Conservation (phyloP, 805 yeast genomes). For the Candida sphagnicola region DNA sequence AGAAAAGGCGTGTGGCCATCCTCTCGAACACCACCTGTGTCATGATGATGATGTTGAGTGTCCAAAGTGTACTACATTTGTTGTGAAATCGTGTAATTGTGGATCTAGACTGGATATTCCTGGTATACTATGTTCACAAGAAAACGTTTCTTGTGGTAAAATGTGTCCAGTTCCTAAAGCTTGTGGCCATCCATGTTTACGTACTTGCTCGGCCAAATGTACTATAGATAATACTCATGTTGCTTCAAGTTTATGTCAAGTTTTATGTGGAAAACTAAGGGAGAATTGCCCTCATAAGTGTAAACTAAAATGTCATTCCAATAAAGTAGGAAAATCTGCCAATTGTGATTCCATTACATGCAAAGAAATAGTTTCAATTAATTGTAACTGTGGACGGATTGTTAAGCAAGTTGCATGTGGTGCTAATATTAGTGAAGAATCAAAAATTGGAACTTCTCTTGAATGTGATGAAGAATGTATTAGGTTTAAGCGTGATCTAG, state of each 20-base stretch:
- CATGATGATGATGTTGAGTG: conserved; percentile 64
- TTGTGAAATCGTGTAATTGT: conserved; percentile 59
- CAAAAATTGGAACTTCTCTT: conserved; percentile 35
- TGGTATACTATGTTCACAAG: conserved; percentile 68
- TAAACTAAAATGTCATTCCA: conserved; percentile 58
- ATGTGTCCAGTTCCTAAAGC: conserved; percentile 27
- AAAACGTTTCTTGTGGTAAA: conserved; percentile 58
- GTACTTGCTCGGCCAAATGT: conserved; percentile 59
- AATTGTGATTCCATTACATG: conserved; percentile 55
- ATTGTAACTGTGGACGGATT: conserved; percentile 65
- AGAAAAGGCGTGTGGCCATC: conserved; percentile 64
- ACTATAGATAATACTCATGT: conserved; percentile 56
- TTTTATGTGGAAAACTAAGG: conserved; percentile 52
- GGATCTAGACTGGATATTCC: conserved; percentile 47
- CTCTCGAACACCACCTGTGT: conserved; percentile 66
- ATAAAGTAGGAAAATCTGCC: conserved; percentile 25
- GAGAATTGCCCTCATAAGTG: conserved; percentile 68
- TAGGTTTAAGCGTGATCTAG: conserved; percentile 52
- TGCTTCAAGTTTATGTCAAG: conserved; percentile 45
- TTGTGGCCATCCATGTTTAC: conserved; percentile 47
- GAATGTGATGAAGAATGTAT: conserved; percentile 74
- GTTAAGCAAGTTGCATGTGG: conserved; percentile 52
- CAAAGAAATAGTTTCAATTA: conserved; percentile 42
- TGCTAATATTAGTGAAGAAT: conserved; percentile 33
- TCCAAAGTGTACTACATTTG: conserved; percentile 69